Percentiles rank a stretch among this genome's conserved stretches.
phyloP scores from a whole-genome alignment of 352 stramenopile species.

The Globisporangium barbulae region DNA sequence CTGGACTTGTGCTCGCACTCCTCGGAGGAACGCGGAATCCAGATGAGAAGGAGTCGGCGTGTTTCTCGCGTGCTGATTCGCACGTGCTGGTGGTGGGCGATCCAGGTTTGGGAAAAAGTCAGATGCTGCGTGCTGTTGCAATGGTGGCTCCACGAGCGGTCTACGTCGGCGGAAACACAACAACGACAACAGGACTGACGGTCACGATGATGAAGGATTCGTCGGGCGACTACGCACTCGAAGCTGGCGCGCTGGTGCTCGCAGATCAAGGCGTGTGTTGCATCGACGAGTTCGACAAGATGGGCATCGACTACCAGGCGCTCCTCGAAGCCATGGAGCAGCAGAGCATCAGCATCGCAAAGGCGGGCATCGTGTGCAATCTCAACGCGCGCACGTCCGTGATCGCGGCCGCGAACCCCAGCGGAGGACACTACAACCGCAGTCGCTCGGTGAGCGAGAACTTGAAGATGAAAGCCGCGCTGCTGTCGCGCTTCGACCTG shows the following conservation, averaged over 20 bases:
- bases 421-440: slow-evolving; percentile 96
- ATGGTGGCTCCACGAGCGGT: slow-evolving; percentile 92
- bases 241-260: slow-evolving; percentile 92
- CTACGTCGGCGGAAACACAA: slow-evolving; percentile 97
- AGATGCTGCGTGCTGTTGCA: slow-evolving; percentile 92
- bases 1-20: slow-evolving; percentile 93
- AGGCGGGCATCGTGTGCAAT: slow-evolving; percentile 92
- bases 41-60: slow-evolving; percentile 52
- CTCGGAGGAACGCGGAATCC: slow-evolving; percentile 89
- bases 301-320: slow-evolving; percentile 88
- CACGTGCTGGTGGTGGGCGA: slow-evolving; percentile 97
- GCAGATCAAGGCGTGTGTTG: slow-evolving; percentile 95
- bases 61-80: slow-evolving; percentile 87
- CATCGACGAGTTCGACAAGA: slow-evolving; percentile 99
- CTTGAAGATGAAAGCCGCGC: slow-evolving; percentile 93
- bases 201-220: slow-evolving; percentile 95
- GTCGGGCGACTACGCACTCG: slow-evolving; percentile 88
- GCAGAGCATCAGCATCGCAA: slow-evolving; percentile 95
- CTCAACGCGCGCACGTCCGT: slow-evolving; percentile 94
- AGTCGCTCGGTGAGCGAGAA: slow-evolving; percentile 95
- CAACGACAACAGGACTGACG: slow-evolving; percentile 94
- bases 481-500: slow-evolving; percentile 97
- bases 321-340: slow-evolving; percentile 99
- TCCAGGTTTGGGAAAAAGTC: slow-evolving; percentile 94
- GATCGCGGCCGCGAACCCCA: slow-evolving; percentile 96